Evolutionary conservation across 2,329 filamentous ascomycete species (phyloP).

Genomic region (Claviceps quebecensis): DNA sequence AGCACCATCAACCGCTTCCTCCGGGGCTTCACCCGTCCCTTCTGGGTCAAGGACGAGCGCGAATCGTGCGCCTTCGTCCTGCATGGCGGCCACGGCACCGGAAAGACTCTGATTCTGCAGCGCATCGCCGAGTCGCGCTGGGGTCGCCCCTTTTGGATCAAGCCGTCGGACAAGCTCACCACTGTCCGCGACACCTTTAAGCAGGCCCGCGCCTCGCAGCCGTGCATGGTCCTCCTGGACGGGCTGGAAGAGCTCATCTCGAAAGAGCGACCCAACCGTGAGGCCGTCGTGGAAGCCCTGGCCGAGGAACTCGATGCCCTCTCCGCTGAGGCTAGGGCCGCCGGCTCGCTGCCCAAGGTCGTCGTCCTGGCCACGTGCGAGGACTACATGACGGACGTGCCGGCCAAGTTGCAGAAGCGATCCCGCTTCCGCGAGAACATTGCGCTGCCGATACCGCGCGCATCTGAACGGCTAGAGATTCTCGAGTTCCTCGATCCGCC

Average conservation of each 20-base stretch:
- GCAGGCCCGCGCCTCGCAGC: conserved; percentile 52
- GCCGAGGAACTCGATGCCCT: conserved; percentile 43
- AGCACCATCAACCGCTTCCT: conserved; percentile 54
- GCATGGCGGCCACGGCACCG: conserved; percentile 71
- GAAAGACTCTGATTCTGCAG: conserved; percentile 64
- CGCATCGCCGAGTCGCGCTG: conserved; percentile 54
- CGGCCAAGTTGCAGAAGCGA: conserved; percentile 49
- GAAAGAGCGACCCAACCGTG: conserved; percentile 39
- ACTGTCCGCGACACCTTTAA: conserved; percentile 55
- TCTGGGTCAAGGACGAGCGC: conserved; percentile 16
- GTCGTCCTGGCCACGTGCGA: conserved; percentile 61
- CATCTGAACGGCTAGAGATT: conserved; percentile 57
- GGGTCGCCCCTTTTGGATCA: conserved; percentile 52
- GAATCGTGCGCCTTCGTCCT: conserved; percentile 51
- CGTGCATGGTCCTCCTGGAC: conserved; percentile 69
- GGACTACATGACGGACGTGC: conserved; percentile 59
- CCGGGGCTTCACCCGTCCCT: conserved; percentile 32
- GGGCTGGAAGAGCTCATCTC: conserved; percentile 57
- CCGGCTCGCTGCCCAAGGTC: conserved; percentile 37
- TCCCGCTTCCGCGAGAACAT: conserved; percentile 55
- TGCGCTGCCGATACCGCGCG: conserved; percentile 64
- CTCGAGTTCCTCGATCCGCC: conserved; percentile 43
- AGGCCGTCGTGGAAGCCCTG: conserved; percentile 35
- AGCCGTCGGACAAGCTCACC: conserved; percentile 39
- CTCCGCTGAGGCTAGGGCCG: conserved; percentile 22